These are phyloP conservation scores for Cytidiella melzeri DNA, from an alignment of 768 basidiomycete genomes.

Conservation along the genomic window DNA sequence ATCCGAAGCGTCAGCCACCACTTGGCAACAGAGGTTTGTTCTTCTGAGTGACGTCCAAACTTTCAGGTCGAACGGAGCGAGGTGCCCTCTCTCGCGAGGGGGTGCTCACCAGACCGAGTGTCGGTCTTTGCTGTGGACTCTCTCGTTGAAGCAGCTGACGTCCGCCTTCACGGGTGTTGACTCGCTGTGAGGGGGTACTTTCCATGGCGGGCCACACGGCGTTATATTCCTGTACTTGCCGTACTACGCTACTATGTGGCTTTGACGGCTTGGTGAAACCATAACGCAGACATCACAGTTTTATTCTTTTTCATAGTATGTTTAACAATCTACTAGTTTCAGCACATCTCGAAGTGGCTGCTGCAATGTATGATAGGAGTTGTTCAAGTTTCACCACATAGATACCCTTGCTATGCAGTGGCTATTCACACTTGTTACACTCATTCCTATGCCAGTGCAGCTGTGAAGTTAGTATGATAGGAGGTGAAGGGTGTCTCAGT, in stretches of 20 bases:
- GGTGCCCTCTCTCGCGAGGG: constrained; percentile 39
- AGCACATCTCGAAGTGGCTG: no score
- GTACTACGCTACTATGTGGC: constrained; percentile 74
- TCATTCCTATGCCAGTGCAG: no score
- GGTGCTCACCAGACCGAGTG: constrained; percentile 47
- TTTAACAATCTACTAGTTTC: background rate
- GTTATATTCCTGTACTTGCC: constrained; percentile 83
- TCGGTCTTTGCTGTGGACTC: constrained; percentile 30
- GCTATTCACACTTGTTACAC: no score
- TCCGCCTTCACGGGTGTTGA: constrained; percentile 51
- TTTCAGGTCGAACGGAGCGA: constrained; percentile 78
- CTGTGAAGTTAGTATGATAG: no score
- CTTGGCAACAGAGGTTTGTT: constrained; percentile 39
- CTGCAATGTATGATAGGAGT: no score
- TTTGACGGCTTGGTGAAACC: constrained; percentile 80
- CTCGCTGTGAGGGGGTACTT: constrained; percentile 44
- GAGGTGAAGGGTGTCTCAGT: no score
- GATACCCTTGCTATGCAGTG: no score
- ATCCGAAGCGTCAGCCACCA: constrained; percentile 54
- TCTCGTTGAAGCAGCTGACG: constrained; percentile 35
- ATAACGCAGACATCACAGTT: constrained; percentile 57
- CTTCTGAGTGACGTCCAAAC: constrained; percentile 53
- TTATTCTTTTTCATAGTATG: background rate
- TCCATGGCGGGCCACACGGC: constrained; percentile 44
- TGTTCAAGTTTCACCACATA: no score